Percentiles rank a stretch among this genome's conserved stretches.
Evolutionary conservation across 805 yeast genomes (phyloP).

Genomic region (Yarrowia sp.): DNA sequence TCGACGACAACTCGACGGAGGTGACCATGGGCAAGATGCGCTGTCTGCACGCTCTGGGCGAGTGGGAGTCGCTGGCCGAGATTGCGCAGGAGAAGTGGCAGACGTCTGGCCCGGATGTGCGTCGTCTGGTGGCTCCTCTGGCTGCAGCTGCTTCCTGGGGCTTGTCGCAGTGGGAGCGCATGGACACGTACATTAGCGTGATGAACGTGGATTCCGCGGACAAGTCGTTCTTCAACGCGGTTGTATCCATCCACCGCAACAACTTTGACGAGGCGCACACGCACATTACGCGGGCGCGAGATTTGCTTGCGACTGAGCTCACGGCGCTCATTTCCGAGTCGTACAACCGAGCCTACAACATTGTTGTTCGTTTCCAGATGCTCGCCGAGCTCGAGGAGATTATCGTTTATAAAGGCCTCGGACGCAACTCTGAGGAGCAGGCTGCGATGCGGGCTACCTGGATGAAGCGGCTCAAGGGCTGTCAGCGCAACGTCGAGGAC

Average conservation of each 20-base stretch:
- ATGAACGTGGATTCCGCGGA: slow-evolving; percentile 94
- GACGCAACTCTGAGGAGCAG: slow-evolving; percentile 78
- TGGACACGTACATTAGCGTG: slow-evolving; percentile 85
- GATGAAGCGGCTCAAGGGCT: slow-evolving; percentile 88
- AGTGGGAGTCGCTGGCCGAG: slow-evolving; percentile 90
- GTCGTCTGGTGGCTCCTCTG: slow-evolving; percentile 86
- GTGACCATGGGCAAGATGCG: slow-evolving; percentile 97
- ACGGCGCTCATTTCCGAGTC: slow-evolving; percentile 94
- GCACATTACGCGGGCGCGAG: slow-evolving; percentile 83
- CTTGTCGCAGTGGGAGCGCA: slow-evolving; percentile 91
- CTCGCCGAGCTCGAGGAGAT: slow-evolving; percentile 95
- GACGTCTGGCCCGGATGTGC: slow-evolving; percentile 64
- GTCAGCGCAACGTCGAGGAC: slow-evolving; percentile 96
- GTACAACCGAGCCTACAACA: slow-evolving; percentile 94
- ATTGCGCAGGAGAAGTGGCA: slow-evolving; percentile 86
- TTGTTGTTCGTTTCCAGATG: slow-evolving; percentile 96
- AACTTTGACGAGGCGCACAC: slow-evolving; percentile 76
- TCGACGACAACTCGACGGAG: slow-evolving; percentile 70
- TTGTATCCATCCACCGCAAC: slow-evolving; percentile 78
- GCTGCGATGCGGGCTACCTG: slow-evolving; percentile 82
- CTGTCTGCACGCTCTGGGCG: slow-evolving; percentile 96
- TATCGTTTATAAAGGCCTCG: slow-evolving; percentile 79
- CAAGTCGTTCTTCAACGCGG: slow-evolving; percentile 90
- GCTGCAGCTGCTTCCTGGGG: slow-evolving; percentile 99
- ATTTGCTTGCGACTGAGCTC: slow-evolving; percentile 84